These are phyloP conservation scores for Mucor ambiguus DNA, from an alignment of 371 early-diverging fungal species.

Conservation along the genomic window DNA sequence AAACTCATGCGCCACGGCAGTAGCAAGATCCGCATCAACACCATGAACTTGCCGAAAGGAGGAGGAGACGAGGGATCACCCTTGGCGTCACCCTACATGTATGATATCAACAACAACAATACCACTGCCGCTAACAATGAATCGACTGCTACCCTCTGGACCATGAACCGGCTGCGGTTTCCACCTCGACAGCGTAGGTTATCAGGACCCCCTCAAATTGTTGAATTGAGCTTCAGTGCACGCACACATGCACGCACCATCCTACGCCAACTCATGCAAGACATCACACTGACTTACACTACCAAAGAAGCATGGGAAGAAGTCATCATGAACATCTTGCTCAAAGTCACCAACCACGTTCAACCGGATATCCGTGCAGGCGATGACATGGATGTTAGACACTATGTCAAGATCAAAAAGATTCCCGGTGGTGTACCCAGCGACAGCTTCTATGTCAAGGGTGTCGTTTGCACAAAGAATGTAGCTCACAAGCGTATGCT, in stretches of 20 bases:
- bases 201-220: constrained; percentile 54
- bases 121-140: background rate
- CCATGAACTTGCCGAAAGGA: constrained; percentile 31
- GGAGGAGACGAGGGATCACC: constrained; percentile 8
- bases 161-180: constrained; percentile 13
- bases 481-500: constrained; percentile 92
- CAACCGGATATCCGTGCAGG: constrained; percentile 73
- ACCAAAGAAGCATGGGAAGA: constrained; percentile 72
- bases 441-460: constrained; percentile 84
- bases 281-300: constrained; percentile 29
- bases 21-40: constrained; percentile 32
- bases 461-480: constrained; percentile 90
- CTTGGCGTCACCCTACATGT: constrained; percentile 25
- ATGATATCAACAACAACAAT: background rate
- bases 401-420: constrained; percentile 93
- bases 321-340: constrained; percentile 70
- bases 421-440: constrained; percentile 85
- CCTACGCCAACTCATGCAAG: constrained; percentile 58
- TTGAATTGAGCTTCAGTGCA: constrained; percentile 71
- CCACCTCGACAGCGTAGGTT: constrained; percentile 45
- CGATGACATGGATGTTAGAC: constrained; percentile 88
- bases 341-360: constrained; percentile 72
- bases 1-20: background rate
- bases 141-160: background rate
- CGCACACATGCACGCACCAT: constrained; percentile 67